Base-by-base conservation (phyloP, 768 basidiomycete genomes). In the Panaeolus papilionaceus region DNA sequence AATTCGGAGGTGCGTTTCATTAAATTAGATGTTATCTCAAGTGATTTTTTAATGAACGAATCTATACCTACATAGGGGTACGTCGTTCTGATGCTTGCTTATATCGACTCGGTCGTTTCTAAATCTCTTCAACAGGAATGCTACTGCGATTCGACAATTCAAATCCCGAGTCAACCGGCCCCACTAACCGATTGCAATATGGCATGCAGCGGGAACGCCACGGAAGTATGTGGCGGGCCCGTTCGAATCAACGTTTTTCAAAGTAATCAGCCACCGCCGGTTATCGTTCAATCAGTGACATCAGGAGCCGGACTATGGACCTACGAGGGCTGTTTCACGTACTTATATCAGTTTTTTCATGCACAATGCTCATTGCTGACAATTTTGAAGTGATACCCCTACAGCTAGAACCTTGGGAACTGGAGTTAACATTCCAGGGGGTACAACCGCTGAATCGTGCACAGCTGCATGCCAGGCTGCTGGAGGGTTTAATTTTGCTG, bases 291-390 rank as follows among this genome's bases (percentile, higher is more conserved):
- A 4, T 84, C 74, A 40, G 81, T 87, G 33, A 84, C 84, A 0
- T 73, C 77, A 10, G 68, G 68, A 28, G 64, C 66, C 12, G 73
- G 73, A 4, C 33, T 72, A 33, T 92, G 90, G 90, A 69, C 79
- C 0, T 89, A 85, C 12, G 79, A 89, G 38, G 90, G 90, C 14
- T 92, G 90, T 72, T 89, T 85, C 77, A 89, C 81, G 90, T 88
- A 70, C 62, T 85, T 67, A 11, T 37, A 26, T 65, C 18, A 1
- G 44, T 28, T 40, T 4, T 47, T 10, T 6, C 33, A 18, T 23
- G 16, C 54, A 64, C 28, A 33, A 16, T 37, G 58, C 14, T 28
- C 8, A 39, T 9, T 18, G 8, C 11, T 65, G 1, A 65, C 14
- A 5, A 2, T 23, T 39, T 47, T 11, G 37, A 65, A 84, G 83